phyloP scores from a whole-genome alignment of 371 early-diverging fungal species.

The Polyrhizophydium stewartii region DNA sequence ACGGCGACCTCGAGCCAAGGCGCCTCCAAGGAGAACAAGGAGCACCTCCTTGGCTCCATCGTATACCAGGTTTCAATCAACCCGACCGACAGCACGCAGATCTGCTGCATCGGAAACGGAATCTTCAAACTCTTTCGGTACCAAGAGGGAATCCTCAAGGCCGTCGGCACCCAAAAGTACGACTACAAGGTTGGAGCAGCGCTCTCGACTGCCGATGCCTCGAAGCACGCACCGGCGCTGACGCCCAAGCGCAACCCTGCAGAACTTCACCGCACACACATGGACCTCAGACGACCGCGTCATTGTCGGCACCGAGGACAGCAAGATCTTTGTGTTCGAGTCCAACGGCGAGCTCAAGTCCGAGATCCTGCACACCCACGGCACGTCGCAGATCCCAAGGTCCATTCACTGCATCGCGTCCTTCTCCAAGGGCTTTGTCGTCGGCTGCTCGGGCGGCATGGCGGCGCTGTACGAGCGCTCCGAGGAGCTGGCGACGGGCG shows the following conservation, averaged over 20 bases:
- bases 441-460: constrained; percentile 27
- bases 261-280: constrained; percentile 39
- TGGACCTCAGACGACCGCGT: constrained; percentile 39
- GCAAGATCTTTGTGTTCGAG: constrained; percentile 36
- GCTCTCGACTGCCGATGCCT: background rate
- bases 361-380: constrained; percentile 21
- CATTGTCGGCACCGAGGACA: constrained; percentile 38
- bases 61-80: constrained; percentile 41
- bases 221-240: background rate
- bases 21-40: background rate
- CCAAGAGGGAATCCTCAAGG: constrained; percentile 41
- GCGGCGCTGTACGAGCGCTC: constrained; percentile 30
- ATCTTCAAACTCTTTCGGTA: constrained; percentile 45
- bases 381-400: constrained; percentile 2
- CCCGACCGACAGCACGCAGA: constrained; percentile 42
- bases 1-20: background rate
- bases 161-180: constrained; percentile 35
- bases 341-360: constrained; percentile 36
- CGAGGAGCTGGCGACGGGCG: constrained; percentile 21
- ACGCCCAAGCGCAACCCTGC: background rate
- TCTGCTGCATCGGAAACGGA: constrained; percentile 42
- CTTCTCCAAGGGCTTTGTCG: constrained; percentile 37
- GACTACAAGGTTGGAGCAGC: constrained; percentile 37
- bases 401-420: constrained; percentile 22
- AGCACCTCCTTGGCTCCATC: constrained; percentile 14